phyloP scores from a whole-genome alignment of 2,329 filamentous ascomycete genomes.

The Madurella fahalii region DNA sequence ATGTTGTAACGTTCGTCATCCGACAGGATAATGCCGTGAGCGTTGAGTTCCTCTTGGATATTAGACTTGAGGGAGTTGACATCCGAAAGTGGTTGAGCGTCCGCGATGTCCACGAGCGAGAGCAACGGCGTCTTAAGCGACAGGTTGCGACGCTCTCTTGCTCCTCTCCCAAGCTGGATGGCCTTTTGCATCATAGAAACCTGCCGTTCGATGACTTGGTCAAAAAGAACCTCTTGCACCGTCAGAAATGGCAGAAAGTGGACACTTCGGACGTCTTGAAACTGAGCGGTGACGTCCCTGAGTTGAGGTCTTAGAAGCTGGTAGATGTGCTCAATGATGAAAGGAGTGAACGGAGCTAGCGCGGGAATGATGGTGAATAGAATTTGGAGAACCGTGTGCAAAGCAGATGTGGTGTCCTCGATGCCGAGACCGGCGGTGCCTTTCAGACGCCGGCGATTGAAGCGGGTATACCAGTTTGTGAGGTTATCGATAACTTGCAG shows the following conservation, averaged over 20 bases:
- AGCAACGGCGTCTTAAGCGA: slow-evolving; percentile 67
- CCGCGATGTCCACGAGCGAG: slow-evolving; percentile 72
- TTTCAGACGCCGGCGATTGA: too few species aligned
- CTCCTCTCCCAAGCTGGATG: slow-evolving; percentile 83
- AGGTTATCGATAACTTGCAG: too few species aligned
- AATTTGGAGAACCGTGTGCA: slow-evolving; percentile 92
- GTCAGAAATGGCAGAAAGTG: slow-evolving; percentile 90
- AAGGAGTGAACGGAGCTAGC: slow-evolving; percentile 90
- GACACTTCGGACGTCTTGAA: slow-evolving; percentile 68
- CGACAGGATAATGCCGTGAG: too few species aligned
- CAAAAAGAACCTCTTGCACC: slow-evolving; percentile 81
- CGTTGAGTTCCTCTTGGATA: too few species aligned
- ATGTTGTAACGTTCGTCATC: slow-evolving; percentile 91
- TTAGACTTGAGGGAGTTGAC: slow-evolving; percentile 66
- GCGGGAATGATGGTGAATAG: slow-evolving; percentile 83
- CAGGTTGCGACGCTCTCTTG: slow-evolving; percentile 84
- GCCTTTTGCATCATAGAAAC: slow-evolving; percentile 91
- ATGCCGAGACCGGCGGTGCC: too few species aligned
- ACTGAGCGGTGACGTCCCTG: slow-evolving; percentile 70
- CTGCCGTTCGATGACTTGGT: slow-evolving; percentile 77
- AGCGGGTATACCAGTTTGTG: too few species aligned
- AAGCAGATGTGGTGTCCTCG: slow-evolving; percentile 74
- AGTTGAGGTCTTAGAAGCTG: slow-evolving; percentile 57
- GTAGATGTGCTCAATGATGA: slow-evolving; percentile 94
- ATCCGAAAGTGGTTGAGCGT: slow-evolving; percentile 78